These are phyloP conservation scores for Talaromyces sp. DNA, from an alignment of 2,329 filamentous ascomycete genomes.

Conservation along the genomic window DNA sequence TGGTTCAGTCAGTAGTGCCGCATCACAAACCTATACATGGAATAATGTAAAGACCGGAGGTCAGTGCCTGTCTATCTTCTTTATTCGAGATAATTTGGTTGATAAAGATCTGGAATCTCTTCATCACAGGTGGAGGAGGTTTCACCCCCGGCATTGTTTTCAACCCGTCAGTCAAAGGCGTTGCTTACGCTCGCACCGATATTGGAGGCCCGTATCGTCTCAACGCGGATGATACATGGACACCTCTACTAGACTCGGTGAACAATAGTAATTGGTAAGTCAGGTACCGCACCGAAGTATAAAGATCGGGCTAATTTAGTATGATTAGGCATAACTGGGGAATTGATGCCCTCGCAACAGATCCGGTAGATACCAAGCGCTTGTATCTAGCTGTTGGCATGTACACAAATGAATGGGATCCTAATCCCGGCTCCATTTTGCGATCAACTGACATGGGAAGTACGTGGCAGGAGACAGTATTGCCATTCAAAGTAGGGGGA, in stretches of 20 bases:
- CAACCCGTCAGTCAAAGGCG: conserved; percentile 47
- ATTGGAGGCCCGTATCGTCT: conserved; percentile 59
- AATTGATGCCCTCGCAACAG: conserved; percentile 53
- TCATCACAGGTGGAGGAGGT: conserved; percentile 52
- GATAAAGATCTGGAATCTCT: background rate
- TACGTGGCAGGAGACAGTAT: conserved; percentile 52
- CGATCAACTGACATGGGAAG: conserved; percentile 55
- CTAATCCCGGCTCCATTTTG: conserved; percentile 56
- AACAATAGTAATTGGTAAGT: conserved; percentile 48
- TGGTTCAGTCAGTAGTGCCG: conserved; percentile 20
- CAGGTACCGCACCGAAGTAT: background rate
- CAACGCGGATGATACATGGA: conserved; percentile 58
- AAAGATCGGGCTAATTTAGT: background rate
- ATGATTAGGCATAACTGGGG: conserved; percentile 54
- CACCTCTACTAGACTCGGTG: conserved; percentile 52
- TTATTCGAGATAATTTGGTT: background rate
- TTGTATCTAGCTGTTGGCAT: conserved; percentile 57
- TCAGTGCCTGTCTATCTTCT: background rate
- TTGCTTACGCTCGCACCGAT: conserved; percentile 58
- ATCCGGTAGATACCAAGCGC: conserved; percentile 53
- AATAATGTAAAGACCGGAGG: conserved; percentile 53
- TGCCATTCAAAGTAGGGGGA: conserved; percentile 61
- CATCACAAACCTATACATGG: conserved; percentile 40
- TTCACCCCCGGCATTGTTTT: conserved; percentile 60
- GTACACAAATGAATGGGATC: conserved; percentile 63